A percentile compares a stretch with the other conserved stretches of the same genome.
Conservation (phyloP, 345 rosid species). For the Lepidium africanum region DNA sequence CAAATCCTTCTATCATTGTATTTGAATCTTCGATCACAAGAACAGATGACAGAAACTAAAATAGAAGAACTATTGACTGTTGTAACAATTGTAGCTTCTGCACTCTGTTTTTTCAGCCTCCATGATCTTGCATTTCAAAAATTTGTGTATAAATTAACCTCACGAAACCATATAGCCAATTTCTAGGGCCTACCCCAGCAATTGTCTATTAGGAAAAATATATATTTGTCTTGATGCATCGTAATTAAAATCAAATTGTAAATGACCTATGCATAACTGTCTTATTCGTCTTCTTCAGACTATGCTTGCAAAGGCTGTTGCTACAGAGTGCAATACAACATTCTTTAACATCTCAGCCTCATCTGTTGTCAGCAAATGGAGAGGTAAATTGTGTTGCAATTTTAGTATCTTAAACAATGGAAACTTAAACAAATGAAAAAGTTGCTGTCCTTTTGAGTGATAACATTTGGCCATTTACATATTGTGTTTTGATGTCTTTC, state of each 20-base stretch:
- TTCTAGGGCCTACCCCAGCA: neutral
- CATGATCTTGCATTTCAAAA: neutral
- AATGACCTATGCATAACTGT: neutral
- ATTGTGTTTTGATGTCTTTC: constrained; percentile 18
- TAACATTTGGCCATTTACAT: neutral
- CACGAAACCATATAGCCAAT: neutral
- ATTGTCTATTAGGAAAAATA: neutral
- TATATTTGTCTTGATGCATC: neutral
- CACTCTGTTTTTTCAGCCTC: neutral
- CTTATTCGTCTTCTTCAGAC: constrained; percentile 41
- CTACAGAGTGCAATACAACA: constrained; percentile 96
- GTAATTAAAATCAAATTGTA: neutral
- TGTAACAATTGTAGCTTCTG: neutral
- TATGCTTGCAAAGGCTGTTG: constrained; percentile 99
- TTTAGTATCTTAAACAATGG: neutral
- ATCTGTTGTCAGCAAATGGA: constrained; percentile 99
- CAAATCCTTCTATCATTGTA: too few relatives aligned
- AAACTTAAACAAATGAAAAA: neutral
- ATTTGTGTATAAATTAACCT: neutral
- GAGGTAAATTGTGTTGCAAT: constrained; percentile 21
- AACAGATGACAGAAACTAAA: too few relatives aligned
- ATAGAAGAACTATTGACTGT: neutral
- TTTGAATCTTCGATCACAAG: too few relatives aligned
- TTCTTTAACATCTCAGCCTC: constrained; percentile 98
- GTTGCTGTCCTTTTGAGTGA: neutral